These are phyloP conservation scores for Podospora appendiculata DNA, from an alignment of 495 filamentous ascomycete genomes.

Conservation along the genomic window DNA sequence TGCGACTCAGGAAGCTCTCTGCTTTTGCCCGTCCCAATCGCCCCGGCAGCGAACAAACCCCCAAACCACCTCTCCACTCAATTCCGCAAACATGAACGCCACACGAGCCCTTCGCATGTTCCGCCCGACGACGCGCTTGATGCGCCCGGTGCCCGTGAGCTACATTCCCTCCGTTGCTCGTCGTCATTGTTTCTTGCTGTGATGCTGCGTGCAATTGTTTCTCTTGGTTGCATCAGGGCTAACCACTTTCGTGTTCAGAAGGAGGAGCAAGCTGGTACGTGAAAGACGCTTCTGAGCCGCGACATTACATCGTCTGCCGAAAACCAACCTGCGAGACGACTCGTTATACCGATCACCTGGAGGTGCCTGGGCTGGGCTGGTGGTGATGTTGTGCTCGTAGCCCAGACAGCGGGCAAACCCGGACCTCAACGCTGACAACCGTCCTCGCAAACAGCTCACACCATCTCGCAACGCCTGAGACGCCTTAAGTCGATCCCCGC, in stretches of 20 bases:
- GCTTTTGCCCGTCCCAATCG: too few species aligned
- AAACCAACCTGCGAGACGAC: not conserved
- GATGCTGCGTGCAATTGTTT: too few species aligned
- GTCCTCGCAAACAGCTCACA: constrained; percentile 61
- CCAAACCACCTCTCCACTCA: constrained; percentile 22
- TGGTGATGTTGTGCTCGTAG: too few species aligned
- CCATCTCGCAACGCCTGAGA: constrained; percentile 91
- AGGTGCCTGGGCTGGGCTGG: too few species aligned
- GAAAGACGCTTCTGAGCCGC: constrained; percentile 17
- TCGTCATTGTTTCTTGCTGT: too few species aligned
- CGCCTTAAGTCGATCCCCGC: constrained; percentile 79
- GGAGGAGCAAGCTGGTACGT: constrained; percentile 77
- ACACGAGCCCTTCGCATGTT: constrained; percentile 49
- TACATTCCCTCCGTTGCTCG: not conserved
- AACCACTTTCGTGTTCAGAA: constrained; percentile 49
- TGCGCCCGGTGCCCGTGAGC: constrained; percentile 74
- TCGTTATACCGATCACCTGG: not conserved
- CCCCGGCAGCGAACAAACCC: not conserved
- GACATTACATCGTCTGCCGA: not conserved
- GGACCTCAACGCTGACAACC: constrained; percentile 14
- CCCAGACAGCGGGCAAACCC: too few species aligned
- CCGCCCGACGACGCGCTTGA: constrained; percentile 55
- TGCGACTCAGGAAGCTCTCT: constrained; percentile 3
- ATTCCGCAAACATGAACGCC: constrained; percentile 52
- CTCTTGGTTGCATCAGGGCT: constrained; percentile 17